phyloP scores from a whole-genome alignment of 768 basidiomycete genomes.

The Mycena rebaudengoi region DNA sequence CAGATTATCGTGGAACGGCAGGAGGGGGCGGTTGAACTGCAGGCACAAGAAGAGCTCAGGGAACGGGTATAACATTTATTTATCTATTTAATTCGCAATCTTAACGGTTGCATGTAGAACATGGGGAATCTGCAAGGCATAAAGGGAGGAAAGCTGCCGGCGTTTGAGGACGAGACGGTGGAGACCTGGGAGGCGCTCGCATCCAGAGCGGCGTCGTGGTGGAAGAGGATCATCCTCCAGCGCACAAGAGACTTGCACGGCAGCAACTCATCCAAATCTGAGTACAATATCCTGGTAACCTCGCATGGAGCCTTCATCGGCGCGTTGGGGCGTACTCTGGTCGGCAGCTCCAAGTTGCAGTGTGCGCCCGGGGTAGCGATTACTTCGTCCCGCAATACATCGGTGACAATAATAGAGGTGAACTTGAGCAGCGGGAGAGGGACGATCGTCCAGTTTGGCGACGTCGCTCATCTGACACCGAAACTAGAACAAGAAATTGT shows the following conservation, averaged over 20 bases:
- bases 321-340: conserved; percentile 57
- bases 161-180: conserved; percentile 38
- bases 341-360: conserved; percentile 48
- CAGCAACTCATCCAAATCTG: no score
- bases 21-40: conserved; percentile 57
- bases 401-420: conserved; percentile 69
- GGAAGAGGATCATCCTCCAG: conserved; percentile 56
- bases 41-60: conserved; percentile 57
- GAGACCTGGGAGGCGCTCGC: conserved; percentile 53
- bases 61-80: conserved; percentile 68
- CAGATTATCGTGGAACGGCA: conserved; percentile 64
- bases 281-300: conserved; percentile 62
- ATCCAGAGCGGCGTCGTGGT: conserved; percentile 68
- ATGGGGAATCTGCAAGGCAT: conserved; percentile 71
- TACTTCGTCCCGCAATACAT: conserved; percentile 57
- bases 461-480: conserved; percentile 58
- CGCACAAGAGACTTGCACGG: conserved; percentile 31
- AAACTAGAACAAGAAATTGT: conserved; percentile 37
- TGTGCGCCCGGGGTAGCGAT: conserved; percentile 46
- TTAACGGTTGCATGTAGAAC: no score
- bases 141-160: conserved; percentile 26
- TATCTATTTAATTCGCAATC: no score
- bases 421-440: conserved; percentile 45
- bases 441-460: conserved; percentile 60
- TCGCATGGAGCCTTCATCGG: conserved; percentile 75